Evolutionary conservation across 177 flowering plant species (phyloP).

Genomic region (Telopea speciosissima): DNA sequence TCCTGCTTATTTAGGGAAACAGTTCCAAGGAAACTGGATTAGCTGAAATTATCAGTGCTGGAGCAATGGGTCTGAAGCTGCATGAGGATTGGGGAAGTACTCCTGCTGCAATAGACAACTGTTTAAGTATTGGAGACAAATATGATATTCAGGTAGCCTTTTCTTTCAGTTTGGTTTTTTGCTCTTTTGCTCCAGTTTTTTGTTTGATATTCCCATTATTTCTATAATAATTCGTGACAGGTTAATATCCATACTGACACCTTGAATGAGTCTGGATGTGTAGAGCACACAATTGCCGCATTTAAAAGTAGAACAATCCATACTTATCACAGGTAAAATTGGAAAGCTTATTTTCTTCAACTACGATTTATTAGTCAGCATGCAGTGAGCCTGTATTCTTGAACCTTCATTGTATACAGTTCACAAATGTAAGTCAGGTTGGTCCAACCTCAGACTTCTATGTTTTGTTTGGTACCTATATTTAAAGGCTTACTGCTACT

Average conservation of each 20-base stretch:
- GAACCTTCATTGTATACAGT: too few relatives aligned
- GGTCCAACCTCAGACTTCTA: too few relatives aligned
- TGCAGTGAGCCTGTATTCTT: too few relatives aligned
- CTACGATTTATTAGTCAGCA: too few relatives aligned
- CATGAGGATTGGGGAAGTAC: constrained; percentile 99
- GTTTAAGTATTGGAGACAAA: constrained; percentile 73
- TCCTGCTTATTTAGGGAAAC: constrained; percentile 56
- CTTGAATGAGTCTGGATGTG: constrained; percentile 98
- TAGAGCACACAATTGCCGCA: constrained; percentile 89
- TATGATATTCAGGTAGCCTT: constrained; percentile 68
- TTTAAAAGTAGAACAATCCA: constrained; percentile 94
- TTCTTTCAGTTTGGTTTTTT: neutral
- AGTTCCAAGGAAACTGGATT: constrained; percentile 72
- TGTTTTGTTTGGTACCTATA: too few relatives aligned
- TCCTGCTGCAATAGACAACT: constrained; percentile 92
- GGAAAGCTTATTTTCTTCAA: neutral
- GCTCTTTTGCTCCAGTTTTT: neutral
- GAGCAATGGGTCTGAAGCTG: constrained; percentile 97
- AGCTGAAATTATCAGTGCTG: constrained; percentile 74
- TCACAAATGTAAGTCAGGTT: too few relatives aligned
- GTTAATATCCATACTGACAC: constrained; percentile 98
- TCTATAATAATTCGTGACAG: constrained; percentile 30
- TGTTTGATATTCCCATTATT: constrained; percentile 1
- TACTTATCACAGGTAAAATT: constrained; percentile 84
- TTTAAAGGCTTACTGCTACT: too few relatives aligned